Evolutionary conservation across 306 rosid species (phyloP).

Genomic region (Vicia sativa): DNA sequence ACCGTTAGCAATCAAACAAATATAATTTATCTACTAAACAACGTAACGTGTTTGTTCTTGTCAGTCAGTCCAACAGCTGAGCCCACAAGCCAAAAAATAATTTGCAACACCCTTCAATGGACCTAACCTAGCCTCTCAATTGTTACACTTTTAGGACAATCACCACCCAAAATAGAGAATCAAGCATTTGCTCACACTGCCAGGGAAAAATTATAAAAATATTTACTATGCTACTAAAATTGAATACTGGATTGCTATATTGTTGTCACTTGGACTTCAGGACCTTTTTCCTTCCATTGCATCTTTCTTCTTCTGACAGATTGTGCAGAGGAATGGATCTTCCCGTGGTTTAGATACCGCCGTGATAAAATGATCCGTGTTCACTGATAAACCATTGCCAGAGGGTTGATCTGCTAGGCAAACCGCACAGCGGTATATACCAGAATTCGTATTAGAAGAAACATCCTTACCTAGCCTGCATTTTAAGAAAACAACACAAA

Average conservation of each 20-base stretch:
- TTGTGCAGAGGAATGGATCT: slow-evolving; percentile 87
- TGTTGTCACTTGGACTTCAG: slow-evolving; percentile 53
- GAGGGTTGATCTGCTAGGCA: slow-evolving; percentile 93
- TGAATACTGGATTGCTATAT: slow-evolving; percentile 51
- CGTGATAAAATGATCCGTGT: slow-evolving; percentile 75
- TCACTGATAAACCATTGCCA: slow-evolving; percentile 64
- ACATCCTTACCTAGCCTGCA: slow-evolving; percentile 92
- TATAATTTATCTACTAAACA: slow-evolving; percentile 51
- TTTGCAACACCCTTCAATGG: slow-evolving; percentile 52
- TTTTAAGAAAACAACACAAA: slow-evolving; percentile 24
- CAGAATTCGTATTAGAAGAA: slow-evolving; percentile 62
- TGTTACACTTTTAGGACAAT: slow-evolving; percentile 57
- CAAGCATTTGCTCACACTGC: slow-evolving; percentile 88
- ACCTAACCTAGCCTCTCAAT: slow-evolving; percentile 60
- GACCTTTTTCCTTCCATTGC: slow-evolving; percentile 98
- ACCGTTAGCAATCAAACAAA: slow-evolving; percentile 62
- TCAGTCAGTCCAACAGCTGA: slow-evolving; percentile 82
- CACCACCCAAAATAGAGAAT: slow-evolving; percentile 54
- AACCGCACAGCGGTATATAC: slow-evolving; percentile 87
- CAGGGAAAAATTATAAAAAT: slow-evolving; percentile 55
- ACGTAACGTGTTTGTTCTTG: slow-evolving; percentile 52
- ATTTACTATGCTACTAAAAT: slow-evolving; percentile 52
- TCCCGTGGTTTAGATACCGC: slow-evolving; percentile 84
- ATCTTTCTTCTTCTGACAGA: slow-evolving; percentile 84
- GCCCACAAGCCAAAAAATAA: slow-evolving; percentile 73